Percentiles rank a stretch among this genome's conserved stretches.
Evolutionary conservation across 306 rosid species (phyloP).

Genomic region (Quercus aquifolioides): DNA sequence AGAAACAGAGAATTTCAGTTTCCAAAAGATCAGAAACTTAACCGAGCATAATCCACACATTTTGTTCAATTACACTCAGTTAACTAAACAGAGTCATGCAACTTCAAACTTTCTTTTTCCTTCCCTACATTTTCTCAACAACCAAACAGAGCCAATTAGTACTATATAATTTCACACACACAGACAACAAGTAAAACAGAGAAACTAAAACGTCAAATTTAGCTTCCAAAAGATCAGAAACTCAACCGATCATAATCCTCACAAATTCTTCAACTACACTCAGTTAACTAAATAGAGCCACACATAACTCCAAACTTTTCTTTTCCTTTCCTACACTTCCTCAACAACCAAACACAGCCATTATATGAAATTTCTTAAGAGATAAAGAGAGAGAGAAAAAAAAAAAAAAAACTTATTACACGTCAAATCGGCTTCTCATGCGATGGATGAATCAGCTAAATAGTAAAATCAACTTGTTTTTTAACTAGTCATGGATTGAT

Average conservation of each 20-base stretch:
- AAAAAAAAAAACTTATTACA: conserved; percentile 53
- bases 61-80: neutral
- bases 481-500: too few relatives aligned
- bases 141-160: neutral
- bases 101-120: neutral
- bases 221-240: neutral
- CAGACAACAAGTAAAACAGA: too few relatives aligned
- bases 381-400: neutral
- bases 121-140: conserved; percentile 8
- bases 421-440: conserved; percentile 75
- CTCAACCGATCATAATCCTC: neutral
- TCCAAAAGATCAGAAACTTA: neutral
- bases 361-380: neutral
- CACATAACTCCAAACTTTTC: neutral
- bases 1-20: neutral
- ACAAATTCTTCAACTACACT: neutral
- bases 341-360: conserved; percentile 8
- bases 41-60: neutral
- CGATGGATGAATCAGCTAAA: conserved; percentile 59
- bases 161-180: too few relatives aligned
- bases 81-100: neutral
- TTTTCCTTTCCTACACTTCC: conserved; percentile 1
- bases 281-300: neutral
- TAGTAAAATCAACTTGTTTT: too few relatives aligned
- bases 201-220: neutral